phyloP scores from a whole-genome alignment of 768 basidiomycete species.

The Suillus luteus region DNA sequence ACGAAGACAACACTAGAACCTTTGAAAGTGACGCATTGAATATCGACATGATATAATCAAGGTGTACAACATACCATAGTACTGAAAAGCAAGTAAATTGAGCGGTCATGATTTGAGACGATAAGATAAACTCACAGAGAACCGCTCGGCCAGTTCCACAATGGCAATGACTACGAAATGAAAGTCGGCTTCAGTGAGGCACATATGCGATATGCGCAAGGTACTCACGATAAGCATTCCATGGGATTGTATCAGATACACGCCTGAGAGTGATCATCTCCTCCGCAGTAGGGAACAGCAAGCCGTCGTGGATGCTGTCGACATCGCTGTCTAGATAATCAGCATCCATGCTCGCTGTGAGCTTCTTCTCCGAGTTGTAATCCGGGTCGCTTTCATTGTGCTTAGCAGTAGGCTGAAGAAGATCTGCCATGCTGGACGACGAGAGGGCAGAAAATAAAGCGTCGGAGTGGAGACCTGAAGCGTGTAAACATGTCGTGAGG shows the following conservation, averaged over 20 bases:
- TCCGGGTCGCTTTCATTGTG: slow-evolving; percentile 7
- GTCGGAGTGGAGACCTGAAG: neutral
- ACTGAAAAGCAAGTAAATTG: slow-evolving; percentile 30
- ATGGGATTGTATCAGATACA: slow-evolving; percentile 59
- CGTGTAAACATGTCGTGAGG: neutral
- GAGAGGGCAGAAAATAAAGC: neutral
- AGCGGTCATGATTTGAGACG: neutral
- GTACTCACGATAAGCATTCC: slow-evolving; percentile 47
- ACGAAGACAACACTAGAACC: slow-evolving; percentile 45
- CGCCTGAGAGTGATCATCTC: slow-evolving; percentile 59
- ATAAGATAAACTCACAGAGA: slow-evolving; percentile 49
- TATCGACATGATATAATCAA: neutral
- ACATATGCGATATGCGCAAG: neutral
- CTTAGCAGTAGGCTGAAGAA: slow-evolving; percentile 17
- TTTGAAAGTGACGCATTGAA: slow-evolving; percentile 20
- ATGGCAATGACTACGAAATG: slow-evolving; percentile 55
- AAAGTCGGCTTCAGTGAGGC: neutral
- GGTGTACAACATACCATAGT: slow-evolving; percentile 43
- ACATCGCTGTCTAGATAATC: slow-evolving; percentile 29
- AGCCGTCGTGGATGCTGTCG: slow-evolving; percentile 49
- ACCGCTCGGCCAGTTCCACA: slow-evolving; percentile 72
- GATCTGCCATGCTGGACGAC: slow-evolving; percentile 12
- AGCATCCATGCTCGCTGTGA: slow-evolving; percentile 16
- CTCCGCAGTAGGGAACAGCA: slow-evolving; percentile 65
- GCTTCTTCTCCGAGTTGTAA: slow-evolving; percentile 24